Base-by-base conservation (phyloP, 1,139 yeast genomes). In the Yamadazyma atmosphaerica region DNA sequence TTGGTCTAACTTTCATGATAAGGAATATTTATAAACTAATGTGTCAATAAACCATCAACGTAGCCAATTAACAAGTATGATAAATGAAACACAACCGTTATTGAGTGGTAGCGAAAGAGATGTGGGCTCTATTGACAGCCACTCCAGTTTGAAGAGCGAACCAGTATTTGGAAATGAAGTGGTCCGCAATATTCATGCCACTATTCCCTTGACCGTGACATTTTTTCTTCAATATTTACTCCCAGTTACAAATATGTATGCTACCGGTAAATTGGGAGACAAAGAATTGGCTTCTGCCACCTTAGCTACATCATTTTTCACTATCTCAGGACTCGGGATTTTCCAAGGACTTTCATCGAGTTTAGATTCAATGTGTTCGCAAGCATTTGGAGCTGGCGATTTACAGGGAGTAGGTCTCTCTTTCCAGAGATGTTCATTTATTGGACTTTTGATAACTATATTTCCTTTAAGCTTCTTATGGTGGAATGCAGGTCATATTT, bases 281-380 rank as follows among this genome's bases (percentile, higher is more conserved):
- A 50, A 47, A 27, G 72, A 69, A 38, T 49, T 69, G 22, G 77
- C 77, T 0, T 70, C 76, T 3, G 72, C 68, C 3, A 65, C 76
- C 0, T 54, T 72, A 25, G 74, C 74, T 1, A 58, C 68, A 4
- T 69, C 72, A 51, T 65, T 76, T 0, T 71, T 70, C 49, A 69
- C 66, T 39, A 70, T 71, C 27, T 65, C 74, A 0, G 69, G 68
- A 3, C 44, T 61, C 29, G 69, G 76, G 1, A 55, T 73, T 1
- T 71, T 68, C 45, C 72, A 70, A 29, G 79, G 79, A 2, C 64
- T 74, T 68, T 68, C 79, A 13, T 73, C 79, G 1, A 63, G 71
- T 36, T 52, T 74, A 19, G 80, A 74, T 48, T 65, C 77, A 2
- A 56, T 72, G 33, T 74, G 79, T 47, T 66, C 79, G 0, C 79